Evolutionary conservation across 2,329 filamentous ascomycete species (phyloP).

Genomic region (Diplodia sapinea): DNA sequence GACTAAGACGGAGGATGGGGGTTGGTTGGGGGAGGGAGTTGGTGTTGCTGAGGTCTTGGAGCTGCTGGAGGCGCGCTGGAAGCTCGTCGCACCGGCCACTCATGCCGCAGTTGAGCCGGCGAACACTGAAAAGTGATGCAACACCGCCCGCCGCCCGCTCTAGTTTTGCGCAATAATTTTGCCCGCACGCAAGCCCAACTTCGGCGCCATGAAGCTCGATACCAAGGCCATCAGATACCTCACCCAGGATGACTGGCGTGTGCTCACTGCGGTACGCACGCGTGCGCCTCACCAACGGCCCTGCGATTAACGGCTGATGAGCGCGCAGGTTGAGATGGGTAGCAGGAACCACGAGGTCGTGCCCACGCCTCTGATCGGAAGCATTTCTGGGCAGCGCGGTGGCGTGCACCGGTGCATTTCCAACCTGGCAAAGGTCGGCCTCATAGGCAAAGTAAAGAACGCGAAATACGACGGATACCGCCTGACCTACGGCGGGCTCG

Average conservation of each 20-base stretch:
- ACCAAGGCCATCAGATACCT: slow-evolving; percentile 93
- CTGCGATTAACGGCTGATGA: slow-evolving; percentile 48
- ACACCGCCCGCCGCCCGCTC: slow-evolving; percentile 15
- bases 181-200: neutral
- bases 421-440: slow-evolving; percentile 84
- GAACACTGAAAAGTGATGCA: slow-evolving; percentile 26
- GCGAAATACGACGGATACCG: slow-evolving; percentile 97
- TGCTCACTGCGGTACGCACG: slow-evolving; percentile 78
- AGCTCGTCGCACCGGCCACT: slow-evolving; percentile 22
- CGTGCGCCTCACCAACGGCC: slow-evolving; percentile 34
- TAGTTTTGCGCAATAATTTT: neutral
- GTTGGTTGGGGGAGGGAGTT: slow-evolving; percentile 25
- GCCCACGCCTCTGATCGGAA: slow-evolving; percentile 84
- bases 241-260: slow-evolving; percentile 90
- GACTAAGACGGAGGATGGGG: slow-evolving; percentile 30
- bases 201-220: slow-evolving; percentile 82
- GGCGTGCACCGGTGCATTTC: slow-evolving; percentile 87
- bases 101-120: slow-evolving; percentile 1
- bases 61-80: slow-evolving; percentile 32
- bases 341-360: slow-evolving; percentile 98
- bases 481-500: slow-evolving; percentile 92
- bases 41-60: slow-evolving; percentile 28
- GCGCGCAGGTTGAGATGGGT: slow-evolving; percentile 80
- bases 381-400: slow-evolving; percentile 75
- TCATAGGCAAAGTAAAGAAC: slow-evolving; percentile 93